Base-by-base conservation (phyloP, 106 monocot species). In the Allium fistulosum region DNA sequence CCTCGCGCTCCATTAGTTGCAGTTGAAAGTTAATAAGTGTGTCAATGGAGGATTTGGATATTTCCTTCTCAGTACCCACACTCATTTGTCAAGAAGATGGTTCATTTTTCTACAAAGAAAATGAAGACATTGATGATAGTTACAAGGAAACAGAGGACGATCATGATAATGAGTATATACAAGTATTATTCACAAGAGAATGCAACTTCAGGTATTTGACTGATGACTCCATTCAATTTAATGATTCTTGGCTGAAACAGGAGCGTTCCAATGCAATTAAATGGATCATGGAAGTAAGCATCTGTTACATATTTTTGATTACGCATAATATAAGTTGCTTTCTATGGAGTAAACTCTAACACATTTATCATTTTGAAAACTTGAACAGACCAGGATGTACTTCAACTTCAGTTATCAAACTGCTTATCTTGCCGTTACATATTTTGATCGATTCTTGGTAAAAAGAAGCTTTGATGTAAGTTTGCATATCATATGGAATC, bases 371-470 rank as follows among this genome's bases (percentile, higher is more conserved):
- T 68, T 57, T 57, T 57, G 49, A 17, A 28, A 56, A 10, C 12
- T 15, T 65, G 17, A 37, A 28, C 79, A 91, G 91, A 86, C 74
- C 68, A 79, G 69, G 46, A 72, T 48, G 11, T 74, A 27, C 70
- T 84, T 91, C 62, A 77, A 83, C 7, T 88, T 95, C 81, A 63
- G 83, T 46, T 62, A 63, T 48, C 79, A 69, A 53, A 95, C 95
- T 17, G 87, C 87, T 0, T 95, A 83, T 74, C 71, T 85, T 2
- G 80, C 95, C 7, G 67, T 88, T 9, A 26, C 62, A 60, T 95
- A 86, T 60, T 73, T 88, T 65, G 95, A 95, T 76, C 85, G 91
- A 14, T 95, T 95, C 88, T 81, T 85, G 48, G 56, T 73, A 14
- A 69, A 60, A 55, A 62, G 95, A 62, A 69, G 59, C 67, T 73